A percentile compares a stretch with the other conserved stretches of the same genome.
These are phyloP conservation scores for Microsporum ferrugineum DNA, from an alignment of 2,329 filamentous ascomycete genomes.

Conservation along the genomic window DNA sequence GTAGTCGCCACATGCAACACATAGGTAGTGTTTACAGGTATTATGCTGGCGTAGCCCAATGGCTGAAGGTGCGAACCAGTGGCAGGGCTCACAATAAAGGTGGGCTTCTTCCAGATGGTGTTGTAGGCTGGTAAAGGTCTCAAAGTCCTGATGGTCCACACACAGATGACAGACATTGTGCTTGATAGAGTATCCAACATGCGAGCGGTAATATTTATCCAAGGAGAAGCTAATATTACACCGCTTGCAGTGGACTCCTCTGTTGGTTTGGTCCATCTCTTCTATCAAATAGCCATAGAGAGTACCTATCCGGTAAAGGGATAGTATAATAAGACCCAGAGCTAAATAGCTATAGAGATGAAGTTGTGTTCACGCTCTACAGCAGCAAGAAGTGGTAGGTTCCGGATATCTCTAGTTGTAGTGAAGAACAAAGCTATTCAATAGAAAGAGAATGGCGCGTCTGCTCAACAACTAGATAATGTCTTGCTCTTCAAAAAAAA, in stretches of 20 bases:
- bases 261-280: not conserved
- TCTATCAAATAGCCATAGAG: not conserved
- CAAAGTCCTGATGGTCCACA: constrained; percentile 10
- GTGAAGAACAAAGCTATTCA: not conserved
- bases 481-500: not conserved
- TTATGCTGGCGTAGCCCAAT: constrained; percentile 15
- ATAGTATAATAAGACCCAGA: not conserved
- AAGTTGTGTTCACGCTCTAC: not conserved
- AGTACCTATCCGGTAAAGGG: not conserved
- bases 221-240: constrained; percentile 5
- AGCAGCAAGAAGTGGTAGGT: not conserved
- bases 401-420: not conserved
- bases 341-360: not conserved
- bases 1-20: constrained; percentile 14
- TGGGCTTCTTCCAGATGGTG: constrained; percentile 14
- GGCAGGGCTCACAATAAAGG: constrained; percentile 16
- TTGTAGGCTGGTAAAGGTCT: constrained; percentile 13
- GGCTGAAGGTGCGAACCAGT: constrained; percentile 16
- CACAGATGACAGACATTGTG: constrained; percentile 13
- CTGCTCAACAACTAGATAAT: not conserved
- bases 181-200: constrained; percentile 6
- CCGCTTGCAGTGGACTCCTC: not conserved
- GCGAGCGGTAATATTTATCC: constrained; percentile 2
- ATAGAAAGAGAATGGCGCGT: not conserved
- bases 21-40: constrained; percentile 14